Evolutionary conservation across 768 basidiomycete species (phyloP), one percentile per base, ranked within the genome.

Genomic region (Serendipita sp.): DNA sequence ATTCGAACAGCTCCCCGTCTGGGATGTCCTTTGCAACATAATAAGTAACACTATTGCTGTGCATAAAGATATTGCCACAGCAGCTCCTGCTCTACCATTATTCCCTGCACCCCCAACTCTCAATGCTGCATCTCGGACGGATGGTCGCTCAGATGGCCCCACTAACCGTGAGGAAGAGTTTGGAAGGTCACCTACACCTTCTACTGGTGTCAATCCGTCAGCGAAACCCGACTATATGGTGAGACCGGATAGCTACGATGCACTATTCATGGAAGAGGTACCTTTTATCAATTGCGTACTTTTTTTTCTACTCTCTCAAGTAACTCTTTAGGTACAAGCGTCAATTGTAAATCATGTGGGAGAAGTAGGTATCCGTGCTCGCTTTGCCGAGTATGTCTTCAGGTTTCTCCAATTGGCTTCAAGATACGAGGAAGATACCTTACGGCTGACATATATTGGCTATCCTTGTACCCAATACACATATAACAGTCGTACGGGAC

Each of bases 11-110:
- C 82, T 87, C 0, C 83, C 86, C 0, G 80, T 83, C 11, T 99
- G 96, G 96, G 96, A 99, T 73, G 77, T 99, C 5, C 78, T 97
- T 45, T 89, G 95, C 73, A 92, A 98, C 71, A 85, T 97, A 67
- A 87, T 90, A 56, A 83, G 85, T 0, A 91, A 91, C 8, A 85
- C 83, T 44, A 89, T 99, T 65, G 85, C 85, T 2, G 86, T 98
- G 13, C 85, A 89, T 45, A 94, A 86, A 72, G 89, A 97, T 68
- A 88, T 98, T 46, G 81, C 82, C 67, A 69, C 72, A 7, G 56
- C 67, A 24, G 81, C 77, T 11, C 68, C 67, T 30, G 66, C 68
- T 24, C 68, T 64, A 18, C 54, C 66, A 11, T 58, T 67, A 32
- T 68, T 68, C 38, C 68, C 68, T 82, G 79, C 70, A 83, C 86